phyloP scores from a whole-genome alignment of 1,284 basidiomycete species.

The Leucoagaricus sp. region DNA sequence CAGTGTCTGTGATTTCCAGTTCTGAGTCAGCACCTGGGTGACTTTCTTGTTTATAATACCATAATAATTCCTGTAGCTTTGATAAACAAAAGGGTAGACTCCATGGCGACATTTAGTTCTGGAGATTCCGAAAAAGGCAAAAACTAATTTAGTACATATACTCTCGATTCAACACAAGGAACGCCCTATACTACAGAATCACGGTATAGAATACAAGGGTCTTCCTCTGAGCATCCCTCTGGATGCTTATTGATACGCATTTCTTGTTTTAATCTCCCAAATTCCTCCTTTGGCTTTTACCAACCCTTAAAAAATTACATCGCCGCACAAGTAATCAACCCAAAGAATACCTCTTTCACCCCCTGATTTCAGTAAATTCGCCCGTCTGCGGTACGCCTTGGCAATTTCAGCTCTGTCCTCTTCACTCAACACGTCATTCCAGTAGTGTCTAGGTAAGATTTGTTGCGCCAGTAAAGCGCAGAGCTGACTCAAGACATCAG shows the following conservation, averaged over 20 bases:
- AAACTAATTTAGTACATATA: too few relatives aligned
- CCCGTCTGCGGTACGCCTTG: slow-evolving; percentile 28
- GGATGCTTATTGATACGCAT: neutral
- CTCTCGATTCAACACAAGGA: too few relatives aligned
- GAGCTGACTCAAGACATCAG: slow-evolving; percentile 48
- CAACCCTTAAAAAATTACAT: slow-evolving; percentile 41
- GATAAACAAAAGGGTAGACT: too few relatives aligned
- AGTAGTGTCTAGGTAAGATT: slow-evolving; percentile 34
- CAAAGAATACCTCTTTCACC: slow-evolving; percentile 32
- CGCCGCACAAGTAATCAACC: slow-evolving; percentile 44
- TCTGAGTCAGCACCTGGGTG: too few relatives aligned
- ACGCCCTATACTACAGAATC: too few relatives aligned
- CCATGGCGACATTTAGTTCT: too few relatives aligned
- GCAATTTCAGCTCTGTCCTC: slow-evolving; percentile 29
- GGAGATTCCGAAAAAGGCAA: too few relatives aligned
- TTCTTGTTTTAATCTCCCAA: slow-evolving; percentile 46
- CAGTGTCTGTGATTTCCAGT: too few relatives aligned
- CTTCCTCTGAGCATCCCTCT: too few relatives aligned
- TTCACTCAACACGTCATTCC: slow-evolving; percentile 33
- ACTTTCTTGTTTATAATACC: too few relatives aligned
- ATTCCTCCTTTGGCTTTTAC: slow-evolving; percentile 39
- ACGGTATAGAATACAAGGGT: too few relatives aligned
- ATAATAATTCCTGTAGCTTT: too few relatives aligned
- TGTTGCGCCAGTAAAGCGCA: slow-evolving; percentile 26
- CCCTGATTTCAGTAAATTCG: slow-evolving; percentile 14